A percentile compares a stretch with the other conserved stretches of the same genome.
phyloP scores from a whole-genome alignment of 257 asterid species.

The Solanum ossicruentum region DNA sequence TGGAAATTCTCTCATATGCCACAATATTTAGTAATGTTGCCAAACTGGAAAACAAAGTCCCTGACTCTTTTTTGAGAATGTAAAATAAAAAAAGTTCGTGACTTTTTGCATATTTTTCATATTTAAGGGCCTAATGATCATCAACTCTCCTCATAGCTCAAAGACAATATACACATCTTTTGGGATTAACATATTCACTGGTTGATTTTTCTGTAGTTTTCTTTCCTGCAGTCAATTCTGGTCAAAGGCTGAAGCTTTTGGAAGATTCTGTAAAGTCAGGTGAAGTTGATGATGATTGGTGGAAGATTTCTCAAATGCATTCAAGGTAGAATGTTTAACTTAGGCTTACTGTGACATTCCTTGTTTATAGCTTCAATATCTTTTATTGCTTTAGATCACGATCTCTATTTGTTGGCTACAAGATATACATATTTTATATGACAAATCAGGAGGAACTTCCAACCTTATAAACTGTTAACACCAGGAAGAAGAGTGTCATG shows the following conservation, averaged over 20 bases:
- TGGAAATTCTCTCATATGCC: background rate
- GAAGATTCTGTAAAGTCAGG: slow-evolving; percentile 25
- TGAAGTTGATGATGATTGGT: background rate
- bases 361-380: background rate
- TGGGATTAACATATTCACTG: background rate
- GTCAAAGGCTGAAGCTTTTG: slow-evolving; percentile 14
- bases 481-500: background rate
- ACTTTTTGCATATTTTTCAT: background rate
- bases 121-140: background rate
- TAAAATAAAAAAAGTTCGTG: background rate
- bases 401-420: background rate
- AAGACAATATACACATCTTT: background rate
- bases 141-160: background rate
- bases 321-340: background rate
- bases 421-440: background rate
- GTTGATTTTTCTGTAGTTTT: background rate
- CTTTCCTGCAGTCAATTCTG: slow-evolving; percentile 20
- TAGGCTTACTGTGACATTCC: background rate
- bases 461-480: background rate
- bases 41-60: background rate
- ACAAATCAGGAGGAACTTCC: background rate
- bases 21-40: background rate
- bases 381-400: background rate
- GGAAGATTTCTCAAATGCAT: background rate
- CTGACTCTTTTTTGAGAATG: background rate